A percentile compares a stretch with the other conserved stretches of the same genome.
Evolutionary conservation across 345 rosid species (phyloP).

Genomic region (Camelina hispida): DNA sequence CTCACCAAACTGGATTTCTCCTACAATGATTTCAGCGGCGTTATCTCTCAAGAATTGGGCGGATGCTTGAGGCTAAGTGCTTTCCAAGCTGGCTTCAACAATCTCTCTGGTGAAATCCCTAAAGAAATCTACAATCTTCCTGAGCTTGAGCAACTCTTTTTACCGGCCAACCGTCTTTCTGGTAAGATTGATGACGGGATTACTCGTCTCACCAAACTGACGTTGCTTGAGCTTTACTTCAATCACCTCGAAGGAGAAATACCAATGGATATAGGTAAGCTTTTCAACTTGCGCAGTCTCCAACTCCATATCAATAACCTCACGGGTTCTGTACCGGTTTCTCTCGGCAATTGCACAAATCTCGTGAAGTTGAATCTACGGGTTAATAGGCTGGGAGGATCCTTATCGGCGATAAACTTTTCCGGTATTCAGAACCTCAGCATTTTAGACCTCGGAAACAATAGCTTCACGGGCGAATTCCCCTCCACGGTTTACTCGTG

Average conservation of each 20-base stretch:
- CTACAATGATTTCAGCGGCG: conserved; percentile 56
- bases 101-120: conserved; percentile 66
- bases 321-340: conserved; percentile 61
- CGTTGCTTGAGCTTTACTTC: conserved; percentile 64
- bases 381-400: conserved; percentile 63
- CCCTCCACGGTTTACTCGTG: conserved; percentile 77
- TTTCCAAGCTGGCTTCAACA: conserved; percentile 71
- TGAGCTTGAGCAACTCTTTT: conserved; percentile 55
- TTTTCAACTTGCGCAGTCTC: conserved; percentile 55
- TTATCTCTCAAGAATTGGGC: conserved; percentile 58
- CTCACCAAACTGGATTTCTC: conserved; percentile 63
- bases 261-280: conserved; percentile 60
- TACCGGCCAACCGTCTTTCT: conserved; percentile 61
- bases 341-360: conserved; percentile 59
- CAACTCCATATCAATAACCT: conserved; percentile 69
- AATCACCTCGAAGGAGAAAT: conserved; percentile 63
- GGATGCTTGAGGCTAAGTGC: conserved; percentile 56
- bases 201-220: conserved; percentile 59
- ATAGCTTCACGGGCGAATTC: conserved; percentile 67
- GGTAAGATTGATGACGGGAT: conserved; percentile 61
- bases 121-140: conserved; percentile 53
- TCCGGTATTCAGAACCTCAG: no score
- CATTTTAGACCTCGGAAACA: conserved; percentile 88
- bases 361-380: conserved; percentile 63
- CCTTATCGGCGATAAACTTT: no score